Base-by-base conservation (phyloP, 2,329 filamentous ascomycete genomes). In the Stachybotrys elegans region DNA sequence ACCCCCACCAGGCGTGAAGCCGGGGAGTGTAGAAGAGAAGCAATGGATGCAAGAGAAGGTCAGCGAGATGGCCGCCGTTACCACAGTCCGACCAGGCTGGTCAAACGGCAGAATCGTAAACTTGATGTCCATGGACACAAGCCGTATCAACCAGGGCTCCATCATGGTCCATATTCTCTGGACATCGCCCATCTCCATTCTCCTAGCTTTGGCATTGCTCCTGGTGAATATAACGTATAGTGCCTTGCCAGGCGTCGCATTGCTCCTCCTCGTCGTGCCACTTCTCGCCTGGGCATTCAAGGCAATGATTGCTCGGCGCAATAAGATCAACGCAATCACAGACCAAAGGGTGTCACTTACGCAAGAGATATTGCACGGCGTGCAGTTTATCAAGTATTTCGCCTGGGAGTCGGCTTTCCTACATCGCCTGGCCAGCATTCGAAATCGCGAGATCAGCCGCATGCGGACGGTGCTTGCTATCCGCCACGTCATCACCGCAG, bases 351-450 rank as follows among this genome's bases (percentile, higher is more conserved):
- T 46, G 16, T 27, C 12, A n/a, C 19, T 38, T n/a, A 23, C 19
- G 19, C 36, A 22, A 6, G 84, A 88, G 59, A 81, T 81, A 1
- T 65, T 88, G 1, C 79, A 84, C 54, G 83, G 84, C 11, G 87
- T 88, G 43, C 76, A 83, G 3, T 84, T 88, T 59, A 85, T 88
- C 63, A 88, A 88, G 55, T 86, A 88, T 55, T 83, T 82, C 0
- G 84, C 83, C 2, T 65, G 86, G 5, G 84, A 88, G 58, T 62
- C 69, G 11, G 77, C 83, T 52, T 88, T 84, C 83, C 76, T 86
- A 57, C 67, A 70, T 8, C 83, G 80, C 51, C 82, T 88, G 20
- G 41, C 48, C 63, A 71, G 38, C 64, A 70, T 22, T 73, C 71
- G 84, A 49, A 71, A 78, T 27, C 74, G 71, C 37, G 84, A 88